Evolutionary conservation across 2,329 filamentous ascomycete genomes (phyloP).

Genomic region (Ophiosphaerella herpotricha): DNA sequence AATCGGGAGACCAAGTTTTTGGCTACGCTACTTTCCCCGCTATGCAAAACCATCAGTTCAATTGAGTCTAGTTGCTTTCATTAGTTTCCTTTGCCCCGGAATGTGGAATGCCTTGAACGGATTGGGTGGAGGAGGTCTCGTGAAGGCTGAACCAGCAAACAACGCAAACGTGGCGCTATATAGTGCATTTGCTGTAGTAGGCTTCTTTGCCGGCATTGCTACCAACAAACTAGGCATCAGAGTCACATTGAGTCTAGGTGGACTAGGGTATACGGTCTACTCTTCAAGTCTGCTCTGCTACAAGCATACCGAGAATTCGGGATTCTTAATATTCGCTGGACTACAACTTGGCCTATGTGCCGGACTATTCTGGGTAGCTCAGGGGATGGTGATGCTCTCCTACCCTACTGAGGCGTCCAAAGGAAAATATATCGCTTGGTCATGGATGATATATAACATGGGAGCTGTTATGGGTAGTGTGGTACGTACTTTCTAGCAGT

Average conservation of each 20-base stretch:
- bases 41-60: conserved; percentile 1
- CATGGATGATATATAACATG: conserved; percentile 1
- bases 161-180: conserved; percentile 2
- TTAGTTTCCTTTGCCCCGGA: conserved; percentile 3
- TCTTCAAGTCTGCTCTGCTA: background rate
- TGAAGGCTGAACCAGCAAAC: conserved; percentile 1
- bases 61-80: conserved; percentile 1
- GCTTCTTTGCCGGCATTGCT: background rate
- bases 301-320: background rate
- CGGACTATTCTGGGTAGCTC: background rate
- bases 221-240: background rate
- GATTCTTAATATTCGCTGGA: background rate
- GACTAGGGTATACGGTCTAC: background rate
- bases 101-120: conserved; percentile 3
- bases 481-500: background rate
- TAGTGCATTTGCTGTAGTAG: background rate
- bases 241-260: background rate
- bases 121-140: background rate
- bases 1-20: background rate
- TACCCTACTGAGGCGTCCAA: background rate
- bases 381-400: background rate
- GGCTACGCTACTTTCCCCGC: background rate
- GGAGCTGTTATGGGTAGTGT: background rate
- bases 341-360: background rate
- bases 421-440: background rate